Base-by-base conservation (phyloP, 2,329 filamentous ascomycete species). In the Colletotrichum sp. region DNA sequence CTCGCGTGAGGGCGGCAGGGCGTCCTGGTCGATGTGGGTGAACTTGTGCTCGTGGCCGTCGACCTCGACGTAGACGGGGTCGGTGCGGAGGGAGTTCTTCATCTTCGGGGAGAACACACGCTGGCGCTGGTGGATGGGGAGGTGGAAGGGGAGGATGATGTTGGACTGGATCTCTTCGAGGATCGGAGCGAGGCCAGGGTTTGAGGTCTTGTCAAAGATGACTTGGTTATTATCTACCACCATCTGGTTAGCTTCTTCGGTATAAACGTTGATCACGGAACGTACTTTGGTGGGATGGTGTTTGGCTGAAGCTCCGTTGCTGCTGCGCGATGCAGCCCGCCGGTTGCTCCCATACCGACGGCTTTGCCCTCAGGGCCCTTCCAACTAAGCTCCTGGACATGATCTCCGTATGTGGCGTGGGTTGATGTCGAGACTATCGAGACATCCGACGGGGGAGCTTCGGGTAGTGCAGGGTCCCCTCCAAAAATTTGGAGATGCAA, bases 131-230 rank as follows among this genome's bases (percentile, higher is more conserved):
- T 84, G 82, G 32, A 81, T 73, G 26, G 88, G 86, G 32, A 94
- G 89, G 80, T 92, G 90, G 36, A 87, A 83, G n/a, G 92, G 92
- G 56, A 94, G 83, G 81, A 94, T 89, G 81, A 92, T 87, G 78
- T 89, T 89, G 61, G 87, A 83, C 77, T 92, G 90, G 80, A 94
- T 87, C 26, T 79, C 82, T 55, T 83, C 81, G 76, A 94, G 88
- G 36, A 88, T 80, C 14, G 81, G 73, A 81, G 93, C 88, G 75
- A 94, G 87, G 71, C 90, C 85, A 26, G 85, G 77, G 58, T 89
- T 89, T 16, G 89, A 89, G 6, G 90, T 88, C 68, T 86, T 84
- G 9, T 84, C 81, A 80, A 92, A 92, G 72, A 89, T 82, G 75
- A 87, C 84, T 65, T 82, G 78, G 38, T 48, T 48, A 56, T 62